Conservation (phyloP, 1,139 yeast genomes). For the Protomyces inundatus region DNA sequence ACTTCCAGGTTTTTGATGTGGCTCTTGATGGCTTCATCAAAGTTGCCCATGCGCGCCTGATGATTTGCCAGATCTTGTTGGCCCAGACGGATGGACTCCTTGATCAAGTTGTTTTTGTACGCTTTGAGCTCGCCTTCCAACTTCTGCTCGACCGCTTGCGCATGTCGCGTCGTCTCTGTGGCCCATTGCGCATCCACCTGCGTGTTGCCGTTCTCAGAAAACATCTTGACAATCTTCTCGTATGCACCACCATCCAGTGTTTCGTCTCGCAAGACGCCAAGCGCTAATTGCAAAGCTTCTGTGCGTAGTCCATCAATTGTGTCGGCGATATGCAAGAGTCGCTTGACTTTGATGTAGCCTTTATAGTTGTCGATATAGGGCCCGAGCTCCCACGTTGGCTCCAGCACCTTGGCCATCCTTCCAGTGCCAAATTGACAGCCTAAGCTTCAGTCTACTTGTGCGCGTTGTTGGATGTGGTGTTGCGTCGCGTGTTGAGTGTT, state of each 20-base stretch:
- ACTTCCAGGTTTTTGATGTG: conserved; percentile 30
- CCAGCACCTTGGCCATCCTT: background rate
- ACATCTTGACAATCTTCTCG: conserved; percentile 21
- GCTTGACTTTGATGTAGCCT: conserved; percentile 29
- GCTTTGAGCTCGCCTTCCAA: conserved; percentile 32
- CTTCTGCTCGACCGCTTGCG: conserved; percentile 27
- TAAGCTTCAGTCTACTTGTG: background rate
- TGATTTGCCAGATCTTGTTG: conserved; percentile 32
- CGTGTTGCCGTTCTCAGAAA: background rate
- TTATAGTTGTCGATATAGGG: conserved; percentile 15
- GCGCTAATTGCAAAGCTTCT: conserved; percentile 30
- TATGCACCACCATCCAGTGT: conserved; percentile 29
- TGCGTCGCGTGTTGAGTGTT: no score
- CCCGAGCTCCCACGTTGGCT: conserved; percentile 21
- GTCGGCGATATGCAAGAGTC: conserved; percentile 31
- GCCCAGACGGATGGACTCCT: conserved; percentile 34
- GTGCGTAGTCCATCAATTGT: conserved; percentile 27
- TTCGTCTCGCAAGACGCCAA: conserved; percentile 25
- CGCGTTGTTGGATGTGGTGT: background rate
- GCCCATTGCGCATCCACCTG: conserved; percentile 29
- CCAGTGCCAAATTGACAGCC: background rate
- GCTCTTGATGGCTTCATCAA: conserved; percentile 29
- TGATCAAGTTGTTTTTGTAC: conserved; percentile 32
- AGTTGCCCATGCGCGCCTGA: conserved; percentile 29
- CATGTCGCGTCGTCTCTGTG: conserved; percentile 4